These are phyloP conservation scores for Tricholoma terreum DNA, from an alignment of 768 basidiomycete genomes.

Conservation along the genomic window DNA sequence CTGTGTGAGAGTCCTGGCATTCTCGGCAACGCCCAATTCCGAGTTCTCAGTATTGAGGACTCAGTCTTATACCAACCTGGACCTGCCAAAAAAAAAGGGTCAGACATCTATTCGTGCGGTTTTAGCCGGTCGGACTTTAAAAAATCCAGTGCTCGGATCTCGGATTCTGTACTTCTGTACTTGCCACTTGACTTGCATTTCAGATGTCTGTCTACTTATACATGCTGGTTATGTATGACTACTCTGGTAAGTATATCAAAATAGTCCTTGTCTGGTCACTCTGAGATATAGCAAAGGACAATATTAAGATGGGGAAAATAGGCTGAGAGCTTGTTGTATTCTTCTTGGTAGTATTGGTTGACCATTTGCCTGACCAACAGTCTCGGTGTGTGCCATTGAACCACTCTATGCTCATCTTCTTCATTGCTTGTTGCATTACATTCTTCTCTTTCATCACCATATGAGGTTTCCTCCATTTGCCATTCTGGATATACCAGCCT, in stretches of 20 bases:
- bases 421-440: neutral
- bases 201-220: too few species aligned
- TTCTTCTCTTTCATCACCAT: neutral
- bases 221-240: neutral
- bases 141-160: too few species aligned
- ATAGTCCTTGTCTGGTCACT: neutral
- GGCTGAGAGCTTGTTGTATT: neutral
- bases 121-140: too few species aligned
- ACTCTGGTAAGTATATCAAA: neutral
- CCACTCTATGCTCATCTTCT: too few species aligned
- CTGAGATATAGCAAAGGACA: neutral
- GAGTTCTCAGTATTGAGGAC: too few species aligned
- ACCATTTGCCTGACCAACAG: neutral
- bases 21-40: too few species aligned
- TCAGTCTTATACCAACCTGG: too few species aligned
- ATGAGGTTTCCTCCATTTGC: neutral
- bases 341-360: neutral
- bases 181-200: too few species aligned
- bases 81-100: too few species aligned
- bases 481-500: neutral
- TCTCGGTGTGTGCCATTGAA: neutral
- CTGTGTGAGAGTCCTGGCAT: too few species aligned
- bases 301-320: neutral
- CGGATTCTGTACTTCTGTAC: too few species aligned
- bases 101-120: too few species aligned